Base-by-base conservation (phyloP, 192 early-diverging fungal species). In the Linnemannia exigua region DNA sequence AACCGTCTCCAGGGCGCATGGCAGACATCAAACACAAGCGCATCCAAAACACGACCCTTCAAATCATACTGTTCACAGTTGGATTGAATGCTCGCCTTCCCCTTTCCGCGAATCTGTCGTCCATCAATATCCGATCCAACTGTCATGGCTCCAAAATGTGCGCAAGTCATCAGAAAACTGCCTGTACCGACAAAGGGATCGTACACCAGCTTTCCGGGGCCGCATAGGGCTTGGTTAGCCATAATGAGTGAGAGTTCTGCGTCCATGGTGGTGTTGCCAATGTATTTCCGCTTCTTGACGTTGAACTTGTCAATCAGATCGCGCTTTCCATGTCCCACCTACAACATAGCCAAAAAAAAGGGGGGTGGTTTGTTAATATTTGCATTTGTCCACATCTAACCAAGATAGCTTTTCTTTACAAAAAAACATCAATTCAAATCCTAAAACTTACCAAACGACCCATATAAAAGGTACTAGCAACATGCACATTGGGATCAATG, bases 151-250 rank as follows among this genome's bases (percentile, higher is more conserved):
- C 98, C 98, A 89, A 97, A 99, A 84, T 99, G 95, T 25, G 98
- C 92, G 82, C 97, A 97, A 1, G 97, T 97, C 77, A 99, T 88
- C 54, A 99, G 88, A 71, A 99, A 97, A 66, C 94, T 95, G 35
- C 96, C 98, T 0, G 98, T 99, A 11, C 98, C 98, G 0, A 98
- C 97, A 92, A 99, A 99, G 33, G 98, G 98, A 87, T 99, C 98
- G 69, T 98, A 94, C 6, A 98, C 92, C 3, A 99, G 82, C 38
- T 94, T 90, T 19, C 97, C 97, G 22, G 92, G 90, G 8, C 87
- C 76, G 38, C 96, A 96, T 67, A 97, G 87, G 12, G 96, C 98
- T 87, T 96, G 95, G 77, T 99, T 99, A 3, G 97, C 96, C 97
- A 98, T 98, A 48, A 99, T 91, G 41, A 99, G 88, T 1, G 98